These are phyloP conservation scores for Globisporangium alternatum DNA, from an alignment of 352 stramenopile genomes.

Conservation along the genomic window DNA sequence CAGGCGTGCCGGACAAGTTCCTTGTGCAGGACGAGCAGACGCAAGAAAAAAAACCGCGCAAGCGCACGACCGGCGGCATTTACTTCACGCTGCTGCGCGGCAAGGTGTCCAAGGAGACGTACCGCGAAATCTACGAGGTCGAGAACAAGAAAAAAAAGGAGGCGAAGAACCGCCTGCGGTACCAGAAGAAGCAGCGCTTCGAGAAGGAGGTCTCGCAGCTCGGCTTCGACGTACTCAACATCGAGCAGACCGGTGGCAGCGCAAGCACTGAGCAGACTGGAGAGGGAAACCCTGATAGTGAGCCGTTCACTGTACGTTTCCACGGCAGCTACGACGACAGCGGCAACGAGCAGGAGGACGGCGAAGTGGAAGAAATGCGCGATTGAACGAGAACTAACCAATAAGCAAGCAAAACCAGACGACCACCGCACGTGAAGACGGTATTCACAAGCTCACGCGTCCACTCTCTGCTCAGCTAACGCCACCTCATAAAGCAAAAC, in stretches of 20 bases:
- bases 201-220: slow-evolving; percentile 59
- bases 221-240: slow-evolving; percentile 48
- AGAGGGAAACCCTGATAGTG: background rate
- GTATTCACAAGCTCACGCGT: background rate
- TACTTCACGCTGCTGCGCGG: slow-evolving; percentile 69
- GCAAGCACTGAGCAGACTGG: background rate
- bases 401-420: background rate
- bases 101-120: slow-evolving; percentile 59
- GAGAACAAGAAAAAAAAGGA: slow-evolving; percentile 77
- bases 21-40: slow-evolving; percentile 37
- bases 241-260: slow-evolving; percentile 18
- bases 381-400: background rate
- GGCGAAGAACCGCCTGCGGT: slow-evolving; percentile 49
- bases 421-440: background rate
- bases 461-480: background rate
- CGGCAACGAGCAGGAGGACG: slow-evolving; percentile 23
- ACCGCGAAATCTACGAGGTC: slow-evolving; percentile 74
- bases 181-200: slow-evolving; percentile 50
- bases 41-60: slow-evolving; percentile 40
- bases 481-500: background rate
- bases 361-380: slow-evolving; percentile 38
- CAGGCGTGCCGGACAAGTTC: slow-evolving; percentile 46
- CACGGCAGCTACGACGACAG: background rate
- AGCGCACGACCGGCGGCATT: slow-evolving; percentile 68
- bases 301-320: background rate